Percentiles rank a stretch among this genome's conserved stretches.
Conservation (phyloP, 176 grass and related monocot species). For the Canna indica region DNA sequence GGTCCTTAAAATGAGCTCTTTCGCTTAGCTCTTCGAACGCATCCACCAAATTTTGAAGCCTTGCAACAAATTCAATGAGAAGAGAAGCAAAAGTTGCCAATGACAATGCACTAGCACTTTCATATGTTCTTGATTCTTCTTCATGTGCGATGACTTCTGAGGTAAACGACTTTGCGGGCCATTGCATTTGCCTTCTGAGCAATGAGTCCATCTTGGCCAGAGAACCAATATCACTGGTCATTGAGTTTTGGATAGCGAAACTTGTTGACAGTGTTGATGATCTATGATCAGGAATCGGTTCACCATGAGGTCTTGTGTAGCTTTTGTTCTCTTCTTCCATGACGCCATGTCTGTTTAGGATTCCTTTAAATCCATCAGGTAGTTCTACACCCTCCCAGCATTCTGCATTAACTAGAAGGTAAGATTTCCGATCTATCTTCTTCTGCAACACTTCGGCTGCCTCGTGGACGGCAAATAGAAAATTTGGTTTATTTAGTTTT, state of each 20-base stretch:
- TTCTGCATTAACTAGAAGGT: slow-evolving; percentile 64
- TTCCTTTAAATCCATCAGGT: slow-evolving; percentile 32
- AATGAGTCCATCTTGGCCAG: slow-evolving; percentile 28
- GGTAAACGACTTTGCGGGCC: slow-evolving; percentile 71
- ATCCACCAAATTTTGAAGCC: slow-evolving; percentile 85
- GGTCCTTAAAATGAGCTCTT: slow-evolving; percentile 65
- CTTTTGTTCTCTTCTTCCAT: slow-evolving; percentile 24
- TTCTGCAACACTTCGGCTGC: slow-evolving; percentile 70
- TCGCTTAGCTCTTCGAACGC: slow-evolving; percentile 79
- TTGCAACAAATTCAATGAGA: slow-evolving; percentile 88
- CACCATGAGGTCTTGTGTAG: not conserved
- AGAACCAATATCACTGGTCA: slow-evolving; percentile 38
- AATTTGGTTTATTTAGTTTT: slow-evolving; percentile 42
- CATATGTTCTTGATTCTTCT: slow-evolving; percentile 64
- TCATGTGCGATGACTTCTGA: slow-evolving; percentile 34
- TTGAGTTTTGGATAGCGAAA: not conserved
- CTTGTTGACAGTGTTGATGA: not conserved
- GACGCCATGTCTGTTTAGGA: slow-evolving; percentile 3
- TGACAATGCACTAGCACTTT: slow-evolving; percentile 90
- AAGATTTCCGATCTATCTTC: slow-evolving; percentile 76
- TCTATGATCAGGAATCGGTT: not conserved
- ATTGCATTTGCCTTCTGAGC: slow-evolving; percentile 33
- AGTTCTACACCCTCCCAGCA: slow-evolving; percentile 33
- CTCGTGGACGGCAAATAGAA: slow-evolving; percentile 55
- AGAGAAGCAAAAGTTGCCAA: slow-evolving; percentile 84